A percentile compares a stretch with the other conserved stretches of the same genome.
These are phyloP conservation scores for Rubia tinctorum DNA, from an alignment of 305 asterid genomes.

Conservation along the genomic window DNA sequence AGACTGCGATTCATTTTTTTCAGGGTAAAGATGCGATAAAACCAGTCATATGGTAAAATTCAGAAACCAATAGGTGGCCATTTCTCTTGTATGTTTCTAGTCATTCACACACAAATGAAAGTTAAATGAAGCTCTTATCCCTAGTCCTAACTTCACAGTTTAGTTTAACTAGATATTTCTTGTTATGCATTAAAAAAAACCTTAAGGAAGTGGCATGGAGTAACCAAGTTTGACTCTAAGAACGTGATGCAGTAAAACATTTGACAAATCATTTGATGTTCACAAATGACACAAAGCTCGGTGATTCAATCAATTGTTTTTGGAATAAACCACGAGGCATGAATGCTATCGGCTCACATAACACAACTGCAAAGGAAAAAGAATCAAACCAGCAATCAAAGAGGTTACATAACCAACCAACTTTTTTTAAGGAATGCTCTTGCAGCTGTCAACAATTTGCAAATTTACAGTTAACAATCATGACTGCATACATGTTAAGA, in stretches of 20 bases:
- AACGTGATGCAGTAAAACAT: neutral
- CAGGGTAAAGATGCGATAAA: neutral
- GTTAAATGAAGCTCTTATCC: neutral
- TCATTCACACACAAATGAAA: slow-evolving; percentile 1
- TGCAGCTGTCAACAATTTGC: neutral
- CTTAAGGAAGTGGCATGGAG: neutral
- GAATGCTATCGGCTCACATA: neutral
- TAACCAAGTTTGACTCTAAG: slow-evolving; percentile 5
- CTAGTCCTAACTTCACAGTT: neutral
- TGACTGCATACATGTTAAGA: neutral
- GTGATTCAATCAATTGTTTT: neutral
- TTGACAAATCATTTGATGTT: neutral
- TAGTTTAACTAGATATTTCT: neutral
- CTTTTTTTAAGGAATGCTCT: neutral
- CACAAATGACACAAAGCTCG: neutral
- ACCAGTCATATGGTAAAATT: neutral
- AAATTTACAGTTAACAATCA: neutral
- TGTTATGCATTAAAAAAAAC: neutral
- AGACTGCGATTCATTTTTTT: neutral
- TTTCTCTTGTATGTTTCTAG: neutral
- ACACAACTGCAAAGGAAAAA: neutral
- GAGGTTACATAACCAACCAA: neutral
- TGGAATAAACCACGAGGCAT: neutral
- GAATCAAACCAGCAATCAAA: neutral
- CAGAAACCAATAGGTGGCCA: neutral